These are phyloP conservation scores for Kazachstania psychrophila DNA, from an alignment of 805 yeast genomes.

Conservation along the genomic window DNA sequence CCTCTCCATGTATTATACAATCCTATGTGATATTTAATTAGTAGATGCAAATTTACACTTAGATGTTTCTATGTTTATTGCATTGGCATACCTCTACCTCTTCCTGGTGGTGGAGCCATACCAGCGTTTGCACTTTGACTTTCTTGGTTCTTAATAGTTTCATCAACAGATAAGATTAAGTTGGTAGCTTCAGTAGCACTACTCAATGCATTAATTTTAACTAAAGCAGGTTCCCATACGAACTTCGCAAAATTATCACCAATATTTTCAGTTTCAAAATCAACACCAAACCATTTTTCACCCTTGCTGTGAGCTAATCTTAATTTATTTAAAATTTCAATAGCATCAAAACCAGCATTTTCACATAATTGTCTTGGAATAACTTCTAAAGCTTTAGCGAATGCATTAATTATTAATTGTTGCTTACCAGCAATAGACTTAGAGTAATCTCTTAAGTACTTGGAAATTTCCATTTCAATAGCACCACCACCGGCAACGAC, in stretches of 20 bases:
- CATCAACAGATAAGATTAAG: slow-evolving; percentile 88
- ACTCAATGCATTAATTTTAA: slow-evolving; percentile 85
- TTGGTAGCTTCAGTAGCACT: slow-evolving; percentile 97
- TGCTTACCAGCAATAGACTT: slow-evolving; percentile 90
- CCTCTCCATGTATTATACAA: too few species aligned
- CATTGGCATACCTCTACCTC: slow-evolving; percentile 66
- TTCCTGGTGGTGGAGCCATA: slow-evolving; percentile 43
- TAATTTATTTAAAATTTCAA: slow-evolving; percentile 82
- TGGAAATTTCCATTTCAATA: slow-evolving; percentile 93
- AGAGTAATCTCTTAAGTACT: slow-evolving; percentile 76
- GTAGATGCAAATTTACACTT: neutral
- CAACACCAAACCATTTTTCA: slow-evolving; percentile 86
- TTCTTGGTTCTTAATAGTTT: slow-evolving; percentile 72
- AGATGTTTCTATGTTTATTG: slow-evolving; percentile 7
- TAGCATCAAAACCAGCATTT: slow-evolving; percentile 97
- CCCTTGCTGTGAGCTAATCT: slow-evolving; percentile 94
- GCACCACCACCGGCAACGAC: slow-evolving; percentile 99
- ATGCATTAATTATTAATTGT: slow-evolving; percentile 84
- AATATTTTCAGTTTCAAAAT: slow-evolving; percentile 73
- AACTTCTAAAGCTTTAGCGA: slow-evolving; percentile 88
- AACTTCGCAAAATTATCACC: slow-evolving; percentile 77
- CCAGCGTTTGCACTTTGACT: slow-evolving; percentile 45
- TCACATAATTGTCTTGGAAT: slow-evolving; percentile 97
- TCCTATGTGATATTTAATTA: neutral
- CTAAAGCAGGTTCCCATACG: slow-evolving; percentile 97